Evolutionary conservation across 2,329 filamentous ascomycete species (phyloP).

Genomic region (Cryphonectria nitschkei): DNA sequence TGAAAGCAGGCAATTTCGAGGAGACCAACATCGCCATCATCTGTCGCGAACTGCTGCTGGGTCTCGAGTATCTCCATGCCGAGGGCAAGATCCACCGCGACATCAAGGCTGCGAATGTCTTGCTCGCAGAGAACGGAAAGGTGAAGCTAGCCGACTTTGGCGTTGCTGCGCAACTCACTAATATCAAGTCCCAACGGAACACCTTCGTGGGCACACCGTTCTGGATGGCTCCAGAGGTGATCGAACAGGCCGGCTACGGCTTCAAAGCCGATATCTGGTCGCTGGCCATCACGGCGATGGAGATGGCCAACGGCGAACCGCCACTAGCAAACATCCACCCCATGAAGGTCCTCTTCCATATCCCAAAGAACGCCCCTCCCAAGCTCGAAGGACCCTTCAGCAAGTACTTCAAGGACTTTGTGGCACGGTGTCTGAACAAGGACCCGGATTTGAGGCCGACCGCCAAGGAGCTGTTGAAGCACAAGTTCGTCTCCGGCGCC

Average conservation of each 20-base stretch:
- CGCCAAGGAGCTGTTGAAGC: slow-evolving; percentile 83
- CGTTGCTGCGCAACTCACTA: slow-evolving; percentile 92
- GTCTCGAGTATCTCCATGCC: slow-evolving; percentile 88
- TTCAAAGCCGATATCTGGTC: slow-evolving; percentile 96
- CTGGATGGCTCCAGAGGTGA: slow-evolving; percentile 96
- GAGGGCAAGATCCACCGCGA: slow-evolving; percentile 97
- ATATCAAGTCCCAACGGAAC: slow-evolving; percentile 96
- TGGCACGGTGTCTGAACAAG: slow-evolving; percentile 88
- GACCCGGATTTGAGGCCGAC: slow-evolving; percentile 83
- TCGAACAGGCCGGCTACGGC: slow-evolving; percentile 80
- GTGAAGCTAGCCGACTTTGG: slow-evolving; percentile 98
- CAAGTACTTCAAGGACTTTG: slow-evolving; percentile 91
- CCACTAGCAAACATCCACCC: slow-evolving; percentile 84
- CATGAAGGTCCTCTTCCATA: slow-evolving; percentile 92
- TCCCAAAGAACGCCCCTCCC: slow-evolving; percentile 85
- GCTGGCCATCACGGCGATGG: slow-evolving; percentile 87
- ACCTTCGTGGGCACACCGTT: slow-evolving; percentile 98
- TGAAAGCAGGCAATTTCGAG: slow-evolving; percentile 87
- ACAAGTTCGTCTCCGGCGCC: slow-evolving; percentile 84
- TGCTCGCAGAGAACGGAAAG: slow-evolving; percentile 87
- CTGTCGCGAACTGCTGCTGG: slow-evolving; percentile 86
- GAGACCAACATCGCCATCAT: slow-evolving; percentile 93
- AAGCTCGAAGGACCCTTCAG: slow-evolving; percentile 84
- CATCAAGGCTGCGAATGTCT: slow-evolving; percentile 93
- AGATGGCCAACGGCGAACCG: slow-evolving; percentile 87